Conservation (phyloP, 2,329 filamentous ascomycete genomes). For the Trichoderma asperellum region DNA sequence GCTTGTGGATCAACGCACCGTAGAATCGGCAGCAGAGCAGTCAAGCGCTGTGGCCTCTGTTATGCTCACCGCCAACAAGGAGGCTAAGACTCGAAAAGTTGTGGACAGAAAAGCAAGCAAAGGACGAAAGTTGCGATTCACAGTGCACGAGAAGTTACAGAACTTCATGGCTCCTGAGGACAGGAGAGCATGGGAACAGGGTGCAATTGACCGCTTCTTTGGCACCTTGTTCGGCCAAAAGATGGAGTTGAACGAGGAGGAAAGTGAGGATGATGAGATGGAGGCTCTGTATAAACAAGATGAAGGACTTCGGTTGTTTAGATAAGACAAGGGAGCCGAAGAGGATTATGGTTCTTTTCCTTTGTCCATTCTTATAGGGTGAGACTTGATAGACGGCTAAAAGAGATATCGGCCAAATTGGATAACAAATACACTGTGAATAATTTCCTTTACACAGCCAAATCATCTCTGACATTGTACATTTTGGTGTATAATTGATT, state of each 20-base stretch:
- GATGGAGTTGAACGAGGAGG: conserved; percentile 65
- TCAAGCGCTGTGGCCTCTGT: conserved; percentile 55
- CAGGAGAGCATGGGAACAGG: conserved; percentile 75
- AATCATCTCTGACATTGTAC: neutral
- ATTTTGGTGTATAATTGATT: neutral
- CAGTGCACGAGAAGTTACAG: conserved; percentile 94
- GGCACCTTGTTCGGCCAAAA: conserved; percentile 74
- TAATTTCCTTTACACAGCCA: neutral
- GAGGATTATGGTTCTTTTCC: neutral
- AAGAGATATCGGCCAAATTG: neutral
- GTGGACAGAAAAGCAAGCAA: conserved; percentile 96
- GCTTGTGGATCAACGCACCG: conserved; percentile 84
- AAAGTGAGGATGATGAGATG: conserved; percentile 55
- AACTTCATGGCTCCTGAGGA: conserved; percentile 98
- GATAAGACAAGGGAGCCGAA: neutral
- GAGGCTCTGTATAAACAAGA: conserved; percentile 58
- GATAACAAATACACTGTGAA: neutral
- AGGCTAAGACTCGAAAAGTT: conserved; percentile 78
- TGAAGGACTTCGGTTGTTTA: conserved; percentile 58
- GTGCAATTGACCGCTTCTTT: conserved; percentile 78
- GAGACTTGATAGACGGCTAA: conserved; percentile 8
- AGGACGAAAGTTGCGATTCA: conserved; percentile 90
- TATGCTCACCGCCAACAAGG: conserved; percentile 70
- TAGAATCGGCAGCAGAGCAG: conserved; percentile 61
- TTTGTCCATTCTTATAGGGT: neutral